Base-by-base conservation (phyloP, 2,329 filamentous ascomycete species). In the Colletotrichum viniferum region DNA sequence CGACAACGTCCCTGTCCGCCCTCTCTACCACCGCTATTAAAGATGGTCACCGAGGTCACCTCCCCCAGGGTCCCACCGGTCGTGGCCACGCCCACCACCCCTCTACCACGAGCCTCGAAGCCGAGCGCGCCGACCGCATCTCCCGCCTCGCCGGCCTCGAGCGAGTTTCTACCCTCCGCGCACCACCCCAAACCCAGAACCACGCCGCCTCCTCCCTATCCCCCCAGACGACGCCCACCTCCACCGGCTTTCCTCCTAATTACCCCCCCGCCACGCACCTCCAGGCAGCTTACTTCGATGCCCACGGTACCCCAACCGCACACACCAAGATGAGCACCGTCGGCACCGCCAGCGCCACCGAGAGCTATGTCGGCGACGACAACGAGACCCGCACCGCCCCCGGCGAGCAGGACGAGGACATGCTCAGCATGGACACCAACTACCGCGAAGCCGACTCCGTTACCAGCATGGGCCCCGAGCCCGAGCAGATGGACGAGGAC, bases 21-120 rank as follows among this genome's bases (percentile, higher is more conserved):
- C 90, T 98, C 63, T 98, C 95, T 18, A 98, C 96, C 21, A 97
- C 95, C 14, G 96, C 96, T 67, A 98, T 98, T 89, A 98, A 98
- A 85, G 96, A 98, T 83, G 96, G 96, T 79, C 95, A 98, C 82
- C 94, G 95, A 76, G 96, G 96, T 77, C 92, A 96, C 82, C 89
- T 93, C 32, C 91, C 92, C 32, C 90, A 92, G 71, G 85, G 88
- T 73, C 89, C 90, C 74, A 84, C 84, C 73, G 69, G 88, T 77
- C 91, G 92, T 66, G 87, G 90, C 80, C 87, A 92, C 83, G 85
- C 92, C 80, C 88, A 90, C 79, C 87, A 90, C 78, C 85, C 91
- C 8, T 94, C 92, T 24, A 91, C 91, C 69, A 94, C 91, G 78
- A 96, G 94, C 80, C 92, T 97, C 76, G 96, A 98, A 81, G 96